These are phyloP conservation scores for Akanthomyces muscarius DNA, from an alignment of 2,329 filamentous ascomycete species.

Conservation along the genomic window DNA sequence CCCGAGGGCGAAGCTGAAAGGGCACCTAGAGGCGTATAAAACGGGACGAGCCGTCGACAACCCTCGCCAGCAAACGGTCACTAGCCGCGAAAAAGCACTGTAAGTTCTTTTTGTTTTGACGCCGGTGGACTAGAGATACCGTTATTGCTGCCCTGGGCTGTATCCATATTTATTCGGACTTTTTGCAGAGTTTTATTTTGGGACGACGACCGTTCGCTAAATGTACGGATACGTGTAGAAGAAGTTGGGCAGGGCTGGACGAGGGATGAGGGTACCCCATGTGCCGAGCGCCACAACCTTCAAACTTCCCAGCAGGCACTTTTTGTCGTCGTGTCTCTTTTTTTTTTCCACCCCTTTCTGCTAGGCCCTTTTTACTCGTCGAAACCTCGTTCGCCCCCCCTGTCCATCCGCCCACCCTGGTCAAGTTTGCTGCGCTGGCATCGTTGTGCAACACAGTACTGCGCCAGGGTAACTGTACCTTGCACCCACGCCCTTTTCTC, in stretches of 20 bases:
- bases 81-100: not conserved
- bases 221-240: not conserved
- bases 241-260: conserved; percentile 2
- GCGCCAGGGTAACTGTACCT: not conserved
- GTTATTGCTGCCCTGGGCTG: no score
- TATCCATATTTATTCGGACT: no score
- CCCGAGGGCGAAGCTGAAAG: not conserved
- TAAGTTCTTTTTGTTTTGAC: not conserved
- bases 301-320: no score
- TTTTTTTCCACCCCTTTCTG: no score
- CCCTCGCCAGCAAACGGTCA: not conserved
- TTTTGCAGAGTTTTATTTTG: no score
- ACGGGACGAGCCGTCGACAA: conserved; percentile 3
- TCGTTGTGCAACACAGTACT: not conserved
- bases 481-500: not conserved
- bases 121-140: no score
- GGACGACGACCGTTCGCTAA: no score
- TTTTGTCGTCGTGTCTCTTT: not conserved
- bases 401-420: not conserved
- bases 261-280: not conserved
- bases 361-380: no score
- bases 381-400: no score
- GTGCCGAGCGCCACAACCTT: not conserved
- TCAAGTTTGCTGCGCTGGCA: conserved; percentile 13
- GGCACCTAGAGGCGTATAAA: not conserved